Conservation (phyloP, 176 grass and related monocot species). For the Phyllostachys edulis region DNA sequence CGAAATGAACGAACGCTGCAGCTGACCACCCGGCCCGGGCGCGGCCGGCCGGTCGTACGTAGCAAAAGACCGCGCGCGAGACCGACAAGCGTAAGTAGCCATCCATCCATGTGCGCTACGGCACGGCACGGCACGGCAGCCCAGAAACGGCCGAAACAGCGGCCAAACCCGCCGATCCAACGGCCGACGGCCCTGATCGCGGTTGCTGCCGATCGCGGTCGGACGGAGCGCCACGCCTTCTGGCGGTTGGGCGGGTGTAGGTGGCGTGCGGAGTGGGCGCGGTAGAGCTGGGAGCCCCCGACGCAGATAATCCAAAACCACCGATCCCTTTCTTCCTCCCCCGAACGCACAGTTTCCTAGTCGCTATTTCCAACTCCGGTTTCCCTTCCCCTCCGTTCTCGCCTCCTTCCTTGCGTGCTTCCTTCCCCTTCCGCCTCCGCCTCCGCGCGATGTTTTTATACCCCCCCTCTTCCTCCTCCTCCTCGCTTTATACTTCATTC, state of each 20-base stretch:
- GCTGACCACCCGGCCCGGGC: not conserved
- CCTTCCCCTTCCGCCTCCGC: not conserved
- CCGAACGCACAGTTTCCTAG: not conserved
- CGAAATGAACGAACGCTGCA: not conserved
- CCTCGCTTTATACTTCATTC: not conserved
- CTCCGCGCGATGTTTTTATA: conserved; percentile 28
- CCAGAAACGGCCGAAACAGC: conserved; percentile 44
- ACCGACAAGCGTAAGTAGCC: not conserved
- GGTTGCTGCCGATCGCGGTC: conserved; percentile 5
- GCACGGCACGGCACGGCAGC: conserved; percentile 14
- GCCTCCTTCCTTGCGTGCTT: conserved; percentile 48
- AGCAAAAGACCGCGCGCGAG: not conserved
- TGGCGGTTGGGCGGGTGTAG: not conserved
- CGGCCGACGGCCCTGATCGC: not conserved
- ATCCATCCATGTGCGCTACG: not conserved
- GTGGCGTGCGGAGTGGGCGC: conserved; percentile 28
- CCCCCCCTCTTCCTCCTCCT: not conserved
- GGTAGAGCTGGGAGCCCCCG: not conserved
- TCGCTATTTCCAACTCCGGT: not conserved
- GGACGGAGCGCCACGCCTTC: conserved; percentile 20
- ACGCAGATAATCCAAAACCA: not conserved
- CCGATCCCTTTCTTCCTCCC: conserved; percentile 31
- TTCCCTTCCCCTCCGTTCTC: not conserved
- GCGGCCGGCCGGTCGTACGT: not conserved
- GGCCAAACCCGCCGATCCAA: not conserved